Percentiles rank a stretch among this genome's conserved stretches.
Evolutionary conservation across 2,329 filamentous ascomycete genomes (phyloP).

Genomic region (Trichoderma simmonsii): DNA sequence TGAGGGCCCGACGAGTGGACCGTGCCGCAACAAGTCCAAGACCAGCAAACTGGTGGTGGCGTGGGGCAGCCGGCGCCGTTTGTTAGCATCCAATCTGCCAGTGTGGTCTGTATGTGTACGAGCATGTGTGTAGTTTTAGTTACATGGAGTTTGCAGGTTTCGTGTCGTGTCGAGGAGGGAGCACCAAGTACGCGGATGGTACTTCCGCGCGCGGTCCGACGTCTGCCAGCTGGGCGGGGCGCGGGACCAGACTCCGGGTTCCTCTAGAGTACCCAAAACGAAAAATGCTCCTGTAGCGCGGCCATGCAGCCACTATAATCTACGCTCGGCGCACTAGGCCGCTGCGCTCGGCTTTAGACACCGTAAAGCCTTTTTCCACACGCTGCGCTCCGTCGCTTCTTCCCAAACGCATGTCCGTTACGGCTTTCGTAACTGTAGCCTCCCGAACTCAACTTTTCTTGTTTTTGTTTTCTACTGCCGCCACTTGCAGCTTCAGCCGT

Average conservation of each 20-base stretch:
- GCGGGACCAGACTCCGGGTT: background rate
- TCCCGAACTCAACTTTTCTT: background rate
- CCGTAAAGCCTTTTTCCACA: background rate
- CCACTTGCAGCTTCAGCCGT: background rate
- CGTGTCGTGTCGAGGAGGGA: background rate
- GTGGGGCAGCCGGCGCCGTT: constrained; percentile 8
- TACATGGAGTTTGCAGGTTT: background rate
- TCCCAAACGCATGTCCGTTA: too few relatives aligned
- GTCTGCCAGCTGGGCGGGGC: background rate
- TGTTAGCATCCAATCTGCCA: background rate
- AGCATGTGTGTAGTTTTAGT: too few relatives aligned
- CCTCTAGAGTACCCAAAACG: background rate
- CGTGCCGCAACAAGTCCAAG: background rate
- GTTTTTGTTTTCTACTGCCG: background rate
- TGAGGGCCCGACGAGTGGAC: constrained; percentile 14
- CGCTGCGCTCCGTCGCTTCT: background rate
- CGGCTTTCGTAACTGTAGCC: background rate
- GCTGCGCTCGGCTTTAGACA: background rate
- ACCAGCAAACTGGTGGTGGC: background rate
- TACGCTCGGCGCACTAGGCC: constrained; percentile 9
- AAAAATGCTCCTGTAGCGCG: background rate
- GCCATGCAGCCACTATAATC: constrained; percentile 13
- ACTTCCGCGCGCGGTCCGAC: background rate
- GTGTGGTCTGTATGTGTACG: background rate
- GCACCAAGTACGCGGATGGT: background rate